These are phyloP conservation scores for Ceratocystis papillata DNA, from an alignment of 2,329 filamentous ascomycete genomes.

Conservation along the genomic window DNA sequence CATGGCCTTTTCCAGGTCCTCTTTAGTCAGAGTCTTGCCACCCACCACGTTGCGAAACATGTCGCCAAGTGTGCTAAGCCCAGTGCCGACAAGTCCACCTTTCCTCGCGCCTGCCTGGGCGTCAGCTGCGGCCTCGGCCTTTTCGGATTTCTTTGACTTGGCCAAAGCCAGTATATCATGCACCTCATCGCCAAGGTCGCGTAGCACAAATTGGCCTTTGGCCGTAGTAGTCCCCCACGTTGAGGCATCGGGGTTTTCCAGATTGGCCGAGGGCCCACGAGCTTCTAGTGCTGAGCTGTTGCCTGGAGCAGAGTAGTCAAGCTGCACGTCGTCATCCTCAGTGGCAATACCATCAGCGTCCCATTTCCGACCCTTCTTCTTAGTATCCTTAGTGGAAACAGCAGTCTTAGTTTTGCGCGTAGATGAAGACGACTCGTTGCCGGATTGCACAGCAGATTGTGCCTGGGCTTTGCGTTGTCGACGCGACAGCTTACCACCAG, in stretches of 20 bases:
- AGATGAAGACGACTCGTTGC: slow-evolving; percentile 58
- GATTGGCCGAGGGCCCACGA: slow-evolving; percentile 41
- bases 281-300: slow-evolving; percentile 43
- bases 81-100: slow-evolving; percentile 62
- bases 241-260: slow-evolving; percentile 65
- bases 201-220: slow-evolving; percentile 87
- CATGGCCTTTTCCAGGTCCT: slow-evolving; percentile 82
- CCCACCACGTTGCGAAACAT: slow-evolving; percentile 92
- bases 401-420: slow-evolving; percentile 45
- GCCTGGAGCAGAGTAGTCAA: slow-evolving; percentile 75
- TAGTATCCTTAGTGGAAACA: slow-evolving; percentile 44
- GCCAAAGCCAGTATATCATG: slow-evolving; percentile 76
- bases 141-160: slow-evolving; percentile 43
- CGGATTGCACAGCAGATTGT: slow-evolving; percentile 57
- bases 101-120: slow-evolving; percentile 39
- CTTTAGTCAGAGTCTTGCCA: slow-evolving; percentile 80
- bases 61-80: slow-evolving; percentile 71
- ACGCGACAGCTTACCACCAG: slow-evolving; percentile 66
- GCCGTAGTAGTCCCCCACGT: slow-evolving; percentile 76
- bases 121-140: slow-evolving; percentile 36
- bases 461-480: slow-evolving; percentile 63
- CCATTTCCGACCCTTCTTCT: slow-evolving; percentile 91
- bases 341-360: slow-evolving; percentile 78
- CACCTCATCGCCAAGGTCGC: slow-evolving; percentile 87
- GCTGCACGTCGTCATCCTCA: slow-evolving; percentile 64